Evolutionary conservation across 2,329 filamentous ascomycete genomes (phyloP).

Genomic region (Neurospora sp.): DNA sequence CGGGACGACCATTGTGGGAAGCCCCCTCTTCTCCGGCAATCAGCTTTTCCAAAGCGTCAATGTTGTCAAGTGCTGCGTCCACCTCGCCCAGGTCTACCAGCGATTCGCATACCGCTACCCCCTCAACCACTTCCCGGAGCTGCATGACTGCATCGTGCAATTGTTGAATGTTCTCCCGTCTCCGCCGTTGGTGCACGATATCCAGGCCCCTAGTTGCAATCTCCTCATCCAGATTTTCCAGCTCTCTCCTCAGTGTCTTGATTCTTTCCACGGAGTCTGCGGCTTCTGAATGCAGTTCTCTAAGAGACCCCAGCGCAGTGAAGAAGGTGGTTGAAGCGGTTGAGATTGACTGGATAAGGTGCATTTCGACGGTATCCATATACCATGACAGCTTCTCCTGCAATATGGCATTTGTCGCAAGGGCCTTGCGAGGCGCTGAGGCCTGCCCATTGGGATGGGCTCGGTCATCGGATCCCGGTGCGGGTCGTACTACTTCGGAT

Average conservation of each 20-base stretch:
- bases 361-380: constrained; percentile 98
- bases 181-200: constrained; percentile 71
- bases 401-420: constrained; percentile 92
- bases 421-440: constrained; percentile 63
- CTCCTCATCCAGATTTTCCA: constrained; percentile 73
- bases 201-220: constrained; percentile 79
- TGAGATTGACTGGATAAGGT: constrained; percentile 92
- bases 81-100: constrained; percentile 77
- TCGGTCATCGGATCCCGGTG: constrained; percentile 46
- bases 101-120: constrained; percentile 66
- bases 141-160: constrained; percentile 77
- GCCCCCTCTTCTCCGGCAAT: constrained; percentile 60
- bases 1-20: constrained; percentile 20
- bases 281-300: constrained; percentile 85
- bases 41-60: constrained; percentile 69
- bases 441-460: constrained; percentile 46
- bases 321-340: constrained; percentile 95
- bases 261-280: constrained; percentile 85
- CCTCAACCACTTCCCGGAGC: constrained; percentile 66
- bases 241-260: constrained; percentile 66
- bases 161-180: constrained; percentile 75
- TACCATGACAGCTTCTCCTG: constrained; percentile 99
- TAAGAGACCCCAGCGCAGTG: constrained; percentile 79
- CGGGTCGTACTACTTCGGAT: constrained; percentile 81
- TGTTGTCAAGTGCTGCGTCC: constrained; percentile 66